These are phyloP conservation scores for Colletotrichum liaoningense DNA, from an alignment of 2,329 filamentous ascomycete genomes.

Conservation along the genomic window DNA sequence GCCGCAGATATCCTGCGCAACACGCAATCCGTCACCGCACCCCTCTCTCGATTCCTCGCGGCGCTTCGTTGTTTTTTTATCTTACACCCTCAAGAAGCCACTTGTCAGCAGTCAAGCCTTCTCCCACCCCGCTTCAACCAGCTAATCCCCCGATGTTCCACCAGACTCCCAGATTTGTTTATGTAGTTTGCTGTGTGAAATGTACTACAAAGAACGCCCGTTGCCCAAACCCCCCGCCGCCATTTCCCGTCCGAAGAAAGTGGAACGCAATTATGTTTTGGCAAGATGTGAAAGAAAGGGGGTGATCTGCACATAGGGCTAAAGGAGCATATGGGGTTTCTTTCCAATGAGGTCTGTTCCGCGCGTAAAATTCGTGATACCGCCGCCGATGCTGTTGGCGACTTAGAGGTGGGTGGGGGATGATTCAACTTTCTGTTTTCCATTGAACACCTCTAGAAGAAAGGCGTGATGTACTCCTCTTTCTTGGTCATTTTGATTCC, in stretches of 20 bases:
- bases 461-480: background rate
- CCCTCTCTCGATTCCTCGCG: background rate
- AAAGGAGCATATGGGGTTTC: conserved; percentile 12
- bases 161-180: conserved; percentile 1
- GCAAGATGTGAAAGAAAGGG: conserved; percentile 25
- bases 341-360: conserved; percentile 18
- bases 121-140: background rate
- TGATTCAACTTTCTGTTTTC: background rate
- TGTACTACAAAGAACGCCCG: conserved; percentile 31
- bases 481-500: background rate
- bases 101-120: background rate
- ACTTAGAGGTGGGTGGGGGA: background rate
- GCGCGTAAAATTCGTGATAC: conserved; percentile 32
- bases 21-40: background rate
- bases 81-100: conserved; percentile 18
- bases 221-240: background rate
- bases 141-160: background rate
- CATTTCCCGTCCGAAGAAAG: background rate
- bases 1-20: background rate
- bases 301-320: conserved; percentile 22
- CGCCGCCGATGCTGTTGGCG: conserved; percentile 3
- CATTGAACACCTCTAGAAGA: background rate
- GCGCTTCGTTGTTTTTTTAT: background rate
- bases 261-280: conserved; percentile 27
- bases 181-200: conserved; percentile 16